phyloP scores from a whole-genome alignment of 2,329 filamentous ascomycete genomes.

The Fusarium mangiferae region DNA sequence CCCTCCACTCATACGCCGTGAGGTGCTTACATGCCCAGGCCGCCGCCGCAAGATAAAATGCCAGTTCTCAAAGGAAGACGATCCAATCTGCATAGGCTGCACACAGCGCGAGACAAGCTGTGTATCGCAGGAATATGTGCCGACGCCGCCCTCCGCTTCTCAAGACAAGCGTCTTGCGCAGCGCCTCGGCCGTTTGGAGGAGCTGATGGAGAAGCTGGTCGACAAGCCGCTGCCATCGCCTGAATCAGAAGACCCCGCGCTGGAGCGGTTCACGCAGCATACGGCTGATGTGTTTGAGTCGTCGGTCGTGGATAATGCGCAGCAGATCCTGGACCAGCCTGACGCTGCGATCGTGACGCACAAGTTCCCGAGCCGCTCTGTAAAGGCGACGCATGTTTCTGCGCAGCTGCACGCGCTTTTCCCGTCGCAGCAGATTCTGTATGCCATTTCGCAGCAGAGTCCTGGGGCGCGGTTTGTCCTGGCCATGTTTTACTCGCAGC shows the following conservation, averaged over 20 bases:
- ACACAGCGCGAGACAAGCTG: conserved; percentile 54
- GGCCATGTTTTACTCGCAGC: conserved; percentile 41
- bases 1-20: not conserved
- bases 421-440: conserved; percentile 34
- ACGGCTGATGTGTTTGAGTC: conserved; percentile 31
- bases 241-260: conserved; percentile 10
- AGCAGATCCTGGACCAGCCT: conserved; percentile 19
- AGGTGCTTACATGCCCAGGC: conserved; percentile 32
- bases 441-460: conserved; percentile 39
- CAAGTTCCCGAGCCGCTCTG: not conserved
- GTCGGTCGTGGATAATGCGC: conserved; percentile 36
- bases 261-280: conserved; percentile 40
- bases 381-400: conserved; percentile 28
- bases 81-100: conserved; percentile 59
- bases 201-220: conserved; percentile 58
- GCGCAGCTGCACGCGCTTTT: conserved; percentile 37
- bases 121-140: conserved; percentile 59
- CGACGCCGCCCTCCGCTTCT: conserved; percentile 47
- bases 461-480: conserved; percentile 43
- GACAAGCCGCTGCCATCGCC: conserved; percentile 45
- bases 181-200: conserved; percentile 58
- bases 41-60: conserved; percentile 64
- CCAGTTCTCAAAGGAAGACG: conserved; percentile 54
- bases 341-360: not conserved
- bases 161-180: conserved; percentile 54